Evolutionary conservation across 176 grass and related monocot species (phyloP), one percentile per base, ranked within the genome.

Genomic region (Paspalum vaginatum): DNA sequence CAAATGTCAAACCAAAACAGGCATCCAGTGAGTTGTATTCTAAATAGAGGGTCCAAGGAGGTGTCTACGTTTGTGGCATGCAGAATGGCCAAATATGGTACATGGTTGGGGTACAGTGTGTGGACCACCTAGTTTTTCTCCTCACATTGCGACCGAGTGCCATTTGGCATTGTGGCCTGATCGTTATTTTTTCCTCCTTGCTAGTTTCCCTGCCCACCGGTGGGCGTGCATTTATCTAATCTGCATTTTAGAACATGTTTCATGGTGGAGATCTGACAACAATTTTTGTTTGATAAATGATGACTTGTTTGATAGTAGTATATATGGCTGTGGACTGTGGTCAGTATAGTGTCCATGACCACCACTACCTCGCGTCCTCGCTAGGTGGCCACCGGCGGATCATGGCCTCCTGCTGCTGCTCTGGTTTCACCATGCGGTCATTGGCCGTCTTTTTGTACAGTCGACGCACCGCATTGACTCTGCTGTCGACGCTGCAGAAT

Each of bases 381-480:
- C 52, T 61, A 1, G 87, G 87, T 1, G 76, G 90, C 90, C 87
- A 89, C 17, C 84, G 68, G 1, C 65, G 18, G 51, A 92, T 84
- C 90, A 92, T 89, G 11, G 76, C 80, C 27, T 89, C 87, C 73
- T 92, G 90, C 84, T 92, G 90, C 84, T 92, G 84, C 67, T 79
- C 68, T 0, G 50, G 85, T 24, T 67, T 87, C 63, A 90, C 25
- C 68, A 65, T 83, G 16, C 17, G 58, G 69, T 93, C 91, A 11
- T 87, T 65, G 2, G 21, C 11, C 2, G 91, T 90, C 8, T 81
- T 89, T 61, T 90, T 79, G 37, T 84, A 90, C 5, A 87, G 62
- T 0, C 87, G 67, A 41, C 12, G 65, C 15, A 87, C 81, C 20
- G 25, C 1, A 3, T 82, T 8, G 2, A 79, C 17, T 0, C 13